phyloP scores from a whole-genome alignment of 495 filamentous ascomycete genomes.

The Daldinia grandis region DNA sequence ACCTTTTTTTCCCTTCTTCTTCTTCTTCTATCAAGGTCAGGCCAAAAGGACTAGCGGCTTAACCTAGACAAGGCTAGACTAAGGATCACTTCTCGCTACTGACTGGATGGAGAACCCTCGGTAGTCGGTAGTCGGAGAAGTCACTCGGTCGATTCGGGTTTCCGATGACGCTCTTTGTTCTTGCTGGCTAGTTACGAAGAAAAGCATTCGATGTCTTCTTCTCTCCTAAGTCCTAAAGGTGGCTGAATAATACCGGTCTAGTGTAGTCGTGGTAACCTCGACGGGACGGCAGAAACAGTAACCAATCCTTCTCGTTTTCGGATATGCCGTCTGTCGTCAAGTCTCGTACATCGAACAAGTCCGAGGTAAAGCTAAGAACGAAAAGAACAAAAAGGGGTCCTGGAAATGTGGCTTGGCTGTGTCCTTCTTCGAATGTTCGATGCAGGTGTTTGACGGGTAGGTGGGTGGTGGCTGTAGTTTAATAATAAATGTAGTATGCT shows the following conservation, averaged over 20 bases:
- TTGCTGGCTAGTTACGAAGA: slow-evolving; percentile 1
- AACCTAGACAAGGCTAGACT: not conserved
- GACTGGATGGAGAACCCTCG: slow-evolving; percentile 19
- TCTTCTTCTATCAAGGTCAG: not conserved
- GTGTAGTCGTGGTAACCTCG: slow-evolving; percentile 19
- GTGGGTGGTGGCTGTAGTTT: slow-evolving; percentile 21
- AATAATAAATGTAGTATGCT: slow-evolving; percentile 21
- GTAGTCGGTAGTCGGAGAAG: slow-evolving; percentile 39
- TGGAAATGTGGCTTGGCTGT: slow-evolving; percentile 35
- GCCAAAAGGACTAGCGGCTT: slow-evolving; percentile 17
- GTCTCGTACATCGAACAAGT: slow-evolving; percentile 14
- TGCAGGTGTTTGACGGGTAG: slow-evolving; percentile 28
- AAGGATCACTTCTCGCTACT: slow-evolving; percentile 1
- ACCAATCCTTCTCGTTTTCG: slow-evolving; percentile 28
- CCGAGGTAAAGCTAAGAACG: slow-evolving; percentile 13
- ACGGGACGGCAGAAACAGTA: slow-evolving; percentile 19
- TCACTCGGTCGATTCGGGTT: slow-evolving; percentile 39
- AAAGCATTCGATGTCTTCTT: not conserved
- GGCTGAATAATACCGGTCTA: not conserved
- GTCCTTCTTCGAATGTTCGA: slow-evolving; percentile 43
- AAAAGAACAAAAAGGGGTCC: slow-evolving; percentile 14
- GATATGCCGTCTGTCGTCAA: slow-evolving; percentile 24
- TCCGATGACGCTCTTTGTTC: slow-evolving; percentile 33
- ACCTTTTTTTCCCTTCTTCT: not conserved
- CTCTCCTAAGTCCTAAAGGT: not conserved